phyloP scores from a whole-genome alignment of 2,329 filamentous ascomycete genomes.

The Colletotrichum endophyticum region DNA sequence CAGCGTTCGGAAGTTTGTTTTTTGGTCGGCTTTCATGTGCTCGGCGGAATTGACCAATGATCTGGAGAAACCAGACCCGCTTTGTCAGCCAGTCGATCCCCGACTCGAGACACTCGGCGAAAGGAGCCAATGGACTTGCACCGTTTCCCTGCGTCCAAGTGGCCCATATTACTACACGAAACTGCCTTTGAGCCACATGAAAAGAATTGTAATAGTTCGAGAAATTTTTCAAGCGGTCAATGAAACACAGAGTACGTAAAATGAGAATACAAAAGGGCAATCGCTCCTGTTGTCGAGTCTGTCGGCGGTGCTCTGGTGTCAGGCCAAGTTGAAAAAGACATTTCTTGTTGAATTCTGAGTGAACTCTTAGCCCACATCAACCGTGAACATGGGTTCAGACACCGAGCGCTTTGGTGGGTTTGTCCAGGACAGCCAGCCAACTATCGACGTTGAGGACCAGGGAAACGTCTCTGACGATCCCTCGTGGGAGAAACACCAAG shows the following conservation, averaged over 20 bases:
- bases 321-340: background rate
- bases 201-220: background rate
- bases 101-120: background rate
- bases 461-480: slow-evolving; percentile 22
- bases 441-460: background rate
- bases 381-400: background rate
- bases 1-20: background rate
- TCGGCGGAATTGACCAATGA: slow-evolving; percentile 17
- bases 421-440: background rate
- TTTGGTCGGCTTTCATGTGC: background rate
- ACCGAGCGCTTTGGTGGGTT: background rate
- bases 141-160: background rate
- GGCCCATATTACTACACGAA: background rate
- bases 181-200: background rate
- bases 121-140: background rate
- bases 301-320: background rate
- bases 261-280: background rate
- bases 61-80: background rate
- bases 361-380: background rate
- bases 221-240: background rate
- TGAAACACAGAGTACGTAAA: background rate
- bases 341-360: background rate
- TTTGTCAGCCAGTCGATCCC: background rate
- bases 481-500: background rate
- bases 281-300: background rate